These are phyloP conservation scores for Atkinsonella texensis DNA, from an alignment of 2,329 filamentous ascomycete species.

Conservation along the genomic window DNA sequence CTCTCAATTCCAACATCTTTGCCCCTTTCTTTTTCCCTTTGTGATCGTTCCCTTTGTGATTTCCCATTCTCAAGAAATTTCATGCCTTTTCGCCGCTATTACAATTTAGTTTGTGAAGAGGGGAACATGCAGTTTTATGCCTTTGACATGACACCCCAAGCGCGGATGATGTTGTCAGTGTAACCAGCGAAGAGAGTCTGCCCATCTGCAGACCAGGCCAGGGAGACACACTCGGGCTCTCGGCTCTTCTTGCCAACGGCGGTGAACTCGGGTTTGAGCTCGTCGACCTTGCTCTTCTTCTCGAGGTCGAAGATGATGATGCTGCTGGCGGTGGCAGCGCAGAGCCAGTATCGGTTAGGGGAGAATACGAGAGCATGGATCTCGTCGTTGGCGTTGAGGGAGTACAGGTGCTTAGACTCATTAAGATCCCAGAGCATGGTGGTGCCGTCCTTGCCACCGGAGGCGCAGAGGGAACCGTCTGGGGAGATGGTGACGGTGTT, in stretches of 20 bases:
- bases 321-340: constrained; percentile 89
- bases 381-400: constrained; percentile 97
- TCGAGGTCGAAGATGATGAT: constrained; percentile 99
- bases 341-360: constrained; percentile 99
- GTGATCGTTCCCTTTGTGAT: too few species aligned
- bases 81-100: neutral
- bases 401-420: constrained; percentile 99
- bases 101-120: constrained; percentile 6
- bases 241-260: constrained; percentile 98
- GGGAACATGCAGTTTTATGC: constrained; percentile 42
- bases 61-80: neutral
- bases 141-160: constrained; percentile 95
- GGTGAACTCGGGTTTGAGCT: constrained; percentile 97
- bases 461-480: constrained; percentile 97
- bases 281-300: constrained; percentile 99
- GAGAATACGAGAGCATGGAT: constrained; percentile 99
- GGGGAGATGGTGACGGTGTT: constrained; percentile 99
- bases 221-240: constrained; percentile 93
- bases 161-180: constrained; percentile 98
- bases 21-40: neutral
- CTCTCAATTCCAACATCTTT: neutral
- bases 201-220: constrained; percentile 96
- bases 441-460: constrained; percentile 98
- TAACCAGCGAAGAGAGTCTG: constrained; percentile 99
- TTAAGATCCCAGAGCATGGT: constrained; percentile 99